Percentiles rank a stretch among this genome's conserved stretches.
Evolutionary conservation across 1,284 basidiomycete species (phyloP).

Genomic region (Malassezia globosa): DNA sequence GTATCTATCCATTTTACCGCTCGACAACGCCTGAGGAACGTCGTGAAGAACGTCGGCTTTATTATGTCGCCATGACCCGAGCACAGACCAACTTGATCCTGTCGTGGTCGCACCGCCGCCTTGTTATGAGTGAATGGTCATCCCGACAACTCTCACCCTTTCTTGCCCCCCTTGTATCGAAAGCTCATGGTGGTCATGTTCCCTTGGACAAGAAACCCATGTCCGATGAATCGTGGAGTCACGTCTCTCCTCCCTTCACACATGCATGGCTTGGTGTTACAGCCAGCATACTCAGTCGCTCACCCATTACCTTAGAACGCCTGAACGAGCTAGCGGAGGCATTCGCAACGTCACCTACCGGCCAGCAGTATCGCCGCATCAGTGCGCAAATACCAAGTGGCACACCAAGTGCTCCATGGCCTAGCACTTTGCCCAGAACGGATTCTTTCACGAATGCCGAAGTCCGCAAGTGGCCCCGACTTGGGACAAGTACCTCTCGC

Average conservation of each 20-base stretch:
- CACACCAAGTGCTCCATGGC: too few relatives aligned
- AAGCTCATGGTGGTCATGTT: slow-evolving; percentile 6
- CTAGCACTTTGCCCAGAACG: too few relatives aligned
- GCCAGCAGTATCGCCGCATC: too few relatives aligned
- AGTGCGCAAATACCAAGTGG: too few relatives aligned
- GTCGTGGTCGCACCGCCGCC: slow-evolving; percentile 42
- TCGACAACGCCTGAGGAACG: slow-evolving; percentile 56
- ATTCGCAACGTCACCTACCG: not conserved
- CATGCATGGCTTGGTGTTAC: not conserved
- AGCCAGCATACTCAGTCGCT: not conserved
- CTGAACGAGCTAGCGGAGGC: too few relatives aligned
- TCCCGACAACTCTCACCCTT: slow-evolving; percentile 24
- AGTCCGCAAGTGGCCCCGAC: too few relatives aligned
- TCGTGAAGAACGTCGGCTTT: slow-evolving; percentile 69
- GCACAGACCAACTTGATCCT: slow-evolving; percentile 68
- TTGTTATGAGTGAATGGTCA: slow-evolving; percentile 23
- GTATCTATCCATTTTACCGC: slow-evolving; percentile 67
- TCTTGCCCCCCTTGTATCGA: slow-evolving; percentile 16
- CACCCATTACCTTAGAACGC: not conserved
- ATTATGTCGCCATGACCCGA: slow-evolving; percentile 83
- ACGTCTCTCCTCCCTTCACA: not conserved
- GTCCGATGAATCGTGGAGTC: slow-evolving; percentile 3
- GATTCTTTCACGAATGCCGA: too few relatives aligned
- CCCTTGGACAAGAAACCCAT: too few relatives aligned
- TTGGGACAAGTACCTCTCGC: too few relatives aligned